These are phyloP conservation scores for Linnemannia schmuckeri DNA, from an alignment of 192 early-diverging fungal species.

Conservation along the genomic window DNA sequence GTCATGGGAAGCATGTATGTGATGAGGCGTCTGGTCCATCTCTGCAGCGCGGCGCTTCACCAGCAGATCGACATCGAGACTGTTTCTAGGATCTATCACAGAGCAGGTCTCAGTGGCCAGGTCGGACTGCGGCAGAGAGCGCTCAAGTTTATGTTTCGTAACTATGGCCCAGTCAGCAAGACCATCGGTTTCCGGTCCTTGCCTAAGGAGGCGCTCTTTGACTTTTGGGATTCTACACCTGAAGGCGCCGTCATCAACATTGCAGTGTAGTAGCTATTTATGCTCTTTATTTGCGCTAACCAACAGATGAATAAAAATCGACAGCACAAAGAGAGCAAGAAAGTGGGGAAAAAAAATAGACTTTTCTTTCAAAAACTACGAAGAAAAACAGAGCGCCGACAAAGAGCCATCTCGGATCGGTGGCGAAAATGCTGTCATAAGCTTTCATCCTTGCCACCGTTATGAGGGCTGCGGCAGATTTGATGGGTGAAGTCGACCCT, in stretches of 20 bases:
- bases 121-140: conserved; percentile 64
- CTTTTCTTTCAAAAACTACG: background rate
- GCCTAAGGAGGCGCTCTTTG: conserved; percentile 64
- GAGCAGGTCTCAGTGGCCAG: conserved; percentile 65
- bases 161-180: conserved; percentile 72
- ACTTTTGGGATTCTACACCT: conserved; percentile 73
- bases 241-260: conserved; percentile 61
- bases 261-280: conserved; percentile 21
- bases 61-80: conserved; percentile 63
- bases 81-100: conserved; percentile 68
- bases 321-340: background rate
- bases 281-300: too few species aligned
- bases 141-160: conserved; percentile 66
- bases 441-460: background rate
- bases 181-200: conserved; percentile 67
- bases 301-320: background rate
- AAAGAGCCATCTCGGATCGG: background rate
- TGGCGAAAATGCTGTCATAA: background rate
- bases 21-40: conserved; percentile 63
- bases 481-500: background rate
- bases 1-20: conserved; percentile 73
- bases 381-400: background rate
- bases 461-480: background rate
- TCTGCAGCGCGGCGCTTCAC: conserved; percentile 64
- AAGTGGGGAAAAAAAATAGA: background rate